phyloP scores from a whole-genome alignment of 805 yeast species.

The Candida silvicultrix region DNA sequence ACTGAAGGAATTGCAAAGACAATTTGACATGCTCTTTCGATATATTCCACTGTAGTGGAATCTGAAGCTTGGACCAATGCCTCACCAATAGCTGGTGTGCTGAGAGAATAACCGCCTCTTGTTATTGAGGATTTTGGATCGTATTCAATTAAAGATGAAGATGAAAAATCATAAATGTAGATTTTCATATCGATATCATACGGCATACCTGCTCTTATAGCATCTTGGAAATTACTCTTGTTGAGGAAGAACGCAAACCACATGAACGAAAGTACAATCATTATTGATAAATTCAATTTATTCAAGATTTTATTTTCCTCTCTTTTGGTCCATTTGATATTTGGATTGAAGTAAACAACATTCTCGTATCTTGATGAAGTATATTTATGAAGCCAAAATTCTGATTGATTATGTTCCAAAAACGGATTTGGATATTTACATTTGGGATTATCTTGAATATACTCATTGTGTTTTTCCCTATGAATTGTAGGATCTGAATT shows the following conservation, averaged over 20 bases:
- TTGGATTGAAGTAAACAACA: conserved; percentile 45
- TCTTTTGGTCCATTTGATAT: conserved; percentile 41
- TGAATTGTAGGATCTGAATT: background rate
- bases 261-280: background rate
- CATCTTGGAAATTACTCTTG: conserved; percentile 9
- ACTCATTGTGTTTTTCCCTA: background rate
- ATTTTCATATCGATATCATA: background rate
- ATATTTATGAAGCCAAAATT: conserved; percentile 36
- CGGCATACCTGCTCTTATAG: conserved; percentile 3
- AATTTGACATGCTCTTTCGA: conserved; percentile 27
- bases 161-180: background rate
- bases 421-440: conserved; percentile 9
- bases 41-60: conserved; percentile 33
- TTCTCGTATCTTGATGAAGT: conserved; percentile 46
- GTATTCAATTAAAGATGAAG: no score
- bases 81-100: background rate
- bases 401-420: conserved; percentile 36
- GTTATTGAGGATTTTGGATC: no score
- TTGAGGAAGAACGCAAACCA: conserved; percentile 1
- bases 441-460: background rate
- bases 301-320: conserved; percentile 37
- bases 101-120: no score
- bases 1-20: conserved; percentile 57
- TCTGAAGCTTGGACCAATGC: background rate
- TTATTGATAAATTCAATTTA: background rate